These are phyloP conservation scores for Phytophthora capsici DNA, from an alignment of 352 stramenopile species.

Conservation along the genomic window DNA sequence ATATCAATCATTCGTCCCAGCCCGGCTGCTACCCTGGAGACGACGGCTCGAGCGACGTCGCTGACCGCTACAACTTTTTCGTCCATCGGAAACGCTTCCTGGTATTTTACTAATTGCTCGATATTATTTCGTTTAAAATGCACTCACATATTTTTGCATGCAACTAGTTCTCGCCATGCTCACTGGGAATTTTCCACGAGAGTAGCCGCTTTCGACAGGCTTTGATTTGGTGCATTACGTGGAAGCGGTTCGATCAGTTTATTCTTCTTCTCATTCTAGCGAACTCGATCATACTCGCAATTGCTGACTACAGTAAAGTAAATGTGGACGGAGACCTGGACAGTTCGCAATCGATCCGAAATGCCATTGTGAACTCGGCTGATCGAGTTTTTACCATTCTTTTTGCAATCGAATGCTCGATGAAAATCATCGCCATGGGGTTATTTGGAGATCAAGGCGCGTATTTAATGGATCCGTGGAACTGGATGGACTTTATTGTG, in stretches of 20 bases:
- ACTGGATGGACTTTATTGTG: constrained; percentile 91
- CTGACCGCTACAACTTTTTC: constrained; percentile 72
- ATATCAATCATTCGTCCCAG: constrained; percentile 14
- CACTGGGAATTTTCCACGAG: constrained; percentile 57
- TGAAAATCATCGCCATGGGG: constrained; percentile 92
- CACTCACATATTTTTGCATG: constrained; percentile 45
- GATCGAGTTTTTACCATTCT: constrained; percentile 65
- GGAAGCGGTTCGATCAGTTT: constrained; percentile 81
- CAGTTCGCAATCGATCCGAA: constrained; percentile 46
- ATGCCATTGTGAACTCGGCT: constrained; percentile 65
- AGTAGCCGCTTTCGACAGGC: constrained; percentile 57
- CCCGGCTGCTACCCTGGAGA: constrained; percentile 59
- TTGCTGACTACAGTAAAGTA: constrained; percentile 80
- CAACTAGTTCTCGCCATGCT: constrained; percentile 62
- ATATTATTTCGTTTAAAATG: constrained; percentile 64
- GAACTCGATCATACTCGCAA: constrained; percentile 83
- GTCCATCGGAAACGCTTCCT: constrained; percentile 63
- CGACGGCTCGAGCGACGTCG: constrained; percentile 57
- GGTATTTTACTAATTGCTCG: constrained; percentile 33
- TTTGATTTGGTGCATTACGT: constrained; percentile 75
- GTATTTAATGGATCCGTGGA: constrained; percentile 91
- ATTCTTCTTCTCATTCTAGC: constrained; percentile 86
- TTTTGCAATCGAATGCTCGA: constrained; percentile 88
- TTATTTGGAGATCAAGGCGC: constrained; percentile 66
- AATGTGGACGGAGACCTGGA: constrained; percentile 49